Percentiles rank a stretch among this genome's conserved stretches.
phyloP scores from a whole-genome alignment of 768 basidiomycete species.

The Macrocybe gigantea region DNA sequence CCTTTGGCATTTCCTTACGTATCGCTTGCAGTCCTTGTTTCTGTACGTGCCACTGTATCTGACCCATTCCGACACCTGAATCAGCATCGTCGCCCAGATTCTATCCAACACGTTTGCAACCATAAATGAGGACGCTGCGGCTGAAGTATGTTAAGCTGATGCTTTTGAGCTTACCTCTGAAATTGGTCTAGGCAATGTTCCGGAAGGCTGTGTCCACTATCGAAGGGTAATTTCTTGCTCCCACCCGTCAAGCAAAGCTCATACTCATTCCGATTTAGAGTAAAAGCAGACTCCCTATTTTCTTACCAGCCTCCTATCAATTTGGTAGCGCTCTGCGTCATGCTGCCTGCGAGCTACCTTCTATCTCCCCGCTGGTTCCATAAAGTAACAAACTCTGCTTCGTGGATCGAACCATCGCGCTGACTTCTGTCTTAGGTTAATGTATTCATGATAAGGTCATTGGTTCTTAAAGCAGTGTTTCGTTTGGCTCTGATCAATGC shows the following conservation, averaged over 20 bases:
- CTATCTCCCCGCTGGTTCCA: slow-evolving; percentile 97
- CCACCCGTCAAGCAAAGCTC: no score
- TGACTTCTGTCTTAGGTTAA: slow-evolving; percentile 49
- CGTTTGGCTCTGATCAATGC: no score
- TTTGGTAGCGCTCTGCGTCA: slow-evolving; percentile 75
- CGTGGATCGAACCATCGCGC: neutral
- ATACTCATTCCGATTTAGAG: slow-evolving; percentile 30
- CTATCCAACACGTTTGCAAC: slow-evolving; percentile 93
- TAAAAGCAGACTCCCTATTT: slow-evolving; percentile 88
- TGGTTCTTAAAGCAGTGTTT: no score
- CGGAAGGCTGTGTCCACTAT: slow-evolving; percentile 90
- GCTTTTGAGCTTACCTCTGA: neutral
- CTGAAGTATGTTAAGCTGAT: slow-evolving; percentile 54
- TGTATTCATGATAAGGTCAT: slow-evolving; percentile 79
- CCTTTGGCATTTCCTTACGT: slow-evolving; percentile 6
- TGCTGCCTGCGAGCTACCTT: slow-evolving; percentile 83
- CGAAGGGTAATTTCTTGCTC: slow-evolving; percentile 58
- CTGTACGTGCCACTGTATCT: slow-evolving; percentile 37
- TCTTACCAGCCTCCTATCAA: slow-evolving; percentile 95
- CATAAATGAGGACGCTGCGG: slow-evolving; percentile 89
- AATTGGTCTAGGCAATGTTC: slow-evolving; percentile 74
- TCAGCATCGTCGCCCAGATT: slow-evolving; percentile 44
- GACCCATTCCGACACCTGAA: neutral
- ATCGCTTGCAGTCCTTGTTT: slow-evolving; percentile 57
- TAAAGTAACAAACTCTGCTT: slow-evolving; percentile 48